Percentiles rank a stretch among this genome's conserved stretches.
Evolutionary conservation across 2,329 filamentous ascomycete genomes (phyloP).

Genomic region (Ascochyta fabae): DNA sequence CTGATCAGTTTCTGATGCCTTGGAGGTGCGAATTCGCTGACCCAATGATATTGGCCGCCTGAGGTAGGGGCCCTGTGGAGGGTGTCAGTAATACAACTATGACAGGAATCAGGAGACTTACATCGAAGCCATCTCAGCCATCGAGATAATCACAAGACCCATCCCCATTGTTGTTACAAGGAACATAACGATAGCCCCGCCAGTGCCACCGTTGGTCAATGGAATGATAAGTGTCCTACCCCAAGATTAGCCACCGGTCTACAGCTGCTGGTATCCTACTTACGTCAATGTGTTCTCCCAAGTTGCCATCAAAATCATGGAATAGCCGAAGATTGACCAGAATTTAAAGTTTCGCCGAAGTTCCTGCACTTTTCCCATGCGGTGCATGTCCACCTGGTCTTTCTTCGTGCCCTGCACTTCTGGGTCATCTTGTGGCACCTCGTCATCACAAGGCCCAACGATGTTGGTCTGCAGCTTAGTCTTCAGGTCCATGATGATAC

Average conservation of each 20-base stretch:
- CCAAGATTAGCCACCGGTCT: not conserved
- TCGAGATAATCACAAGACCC: slow-evolving; percentile 27
- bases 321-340: slow-evolving; percentile 37
- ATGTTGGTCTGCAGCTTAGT: not conserved
- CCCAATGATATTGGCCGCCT: slow-evolving; percentile 42
- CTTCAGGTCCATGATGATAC: not conserved
- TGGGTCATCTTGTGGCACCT: slow-evolving; percentile 16
- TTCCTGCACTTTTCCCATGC: slow-evolving; percentile 40
- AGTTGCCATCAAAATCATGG: slow-evolving; percentile 37
- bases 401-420: slow-evolving; percentile 29
- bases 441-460: slow-evolving; percentile 9
- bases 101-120: not conserved
- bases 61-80: slow-evolving; percentile 31
- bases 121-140: slow-evolving; percentile 43
- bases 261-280: not conserved
- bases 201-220: slow-evolving; percentile 36
- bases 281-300: slow-evolving; percentile 35
- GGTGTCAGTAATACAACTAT: too few species aligned
- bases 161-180: slow-evolving; percentile 32
- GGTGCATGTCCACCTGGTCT: slow-evolving; percentile 36
- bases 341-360: slow-evolving; percentile 35
- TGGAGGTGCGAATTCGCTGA: slow-evolving; percentile 35
- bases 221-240: slow-evolving; percentile 25
- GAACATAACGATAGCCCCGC: slow-evolving; percentile 34
- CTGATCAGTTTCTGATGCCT: slow-evolving; percentile 33